Evolutionary conservation across 2,329 filamentous ascomycete species (phyloP).

Genomic region (Stromatinia cepivora): DNA sequence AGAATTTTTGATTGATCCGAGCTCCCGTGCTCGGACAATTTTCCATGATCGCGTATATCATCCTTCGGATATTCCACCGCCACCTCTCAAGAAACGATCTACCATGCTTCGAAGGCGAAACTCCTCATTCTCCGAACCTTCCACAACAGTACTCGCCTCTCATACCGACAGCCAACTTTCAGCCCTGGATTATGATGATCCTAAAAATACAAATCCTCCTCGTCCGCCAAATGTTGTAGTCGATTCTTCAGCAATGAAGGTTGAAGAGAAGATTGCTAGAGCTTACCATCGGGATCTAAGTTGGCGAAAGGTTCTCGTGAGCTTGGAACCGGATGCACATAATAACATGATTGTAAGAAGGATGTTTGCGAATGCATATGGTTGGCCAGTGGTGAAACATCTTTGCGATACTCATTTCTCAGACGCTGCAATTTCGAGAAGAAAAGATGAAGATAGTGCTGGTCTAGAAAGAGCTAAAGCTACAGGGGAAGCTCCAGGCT

Average conservation of each 20-base stretch:
- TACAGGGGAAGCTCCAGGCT: conserved; percentile 55
- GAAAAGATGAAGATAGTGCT: conserved; percentile 65
- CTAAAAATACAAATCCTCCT: conserved; percentile 48
- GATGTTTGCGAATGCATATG: conserved; percentile 96
- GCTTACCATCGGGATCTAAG: conserved; percentile 90
- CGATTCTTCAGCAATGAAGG: conserved; percentile 72
- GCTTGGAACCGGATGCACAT: conserved; percentile 93
- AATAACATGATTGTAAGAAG: conserved; percentile 97
- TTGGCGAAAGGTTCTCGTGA: conserved; percentile 96
- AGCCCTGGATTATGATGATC: conserved; percentile 55
- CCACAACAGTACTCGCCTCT: conserved; percentile 32
- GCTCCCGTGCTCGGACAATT: conserved; percentile 80
- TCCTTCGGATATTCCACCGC: conserved; percentile 85
- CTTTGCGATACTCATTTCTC: conserved; percentile 93
- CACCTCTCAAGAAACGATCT: conserved; percentile 62
- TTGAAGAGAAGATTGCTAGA: conserved; percentile 96
- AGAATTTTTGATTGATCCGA: conserved; percentile 82
- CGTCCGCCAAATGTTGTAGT: conserved; percentile 50
- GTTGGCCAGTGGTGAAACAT: conserved; percentile 96
- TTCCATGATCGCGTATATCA: conserved; percentile 97
- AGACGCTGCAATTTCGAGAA: conserved; percentile 65
- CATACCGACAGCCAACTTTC: conserved; percentile 49
- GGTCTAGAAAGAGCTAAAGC: conserved; percentile 68
- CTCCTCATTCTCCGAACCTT: conserved; percentile 23
- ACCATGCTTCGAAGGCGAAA: conserved; percentile 31